Evolutionary conservation across 192 early-diverging fungal genomes (phyloP), one percentile per base, ranked within the genome.

Genomic region (Coemansia sp.): DNA sequence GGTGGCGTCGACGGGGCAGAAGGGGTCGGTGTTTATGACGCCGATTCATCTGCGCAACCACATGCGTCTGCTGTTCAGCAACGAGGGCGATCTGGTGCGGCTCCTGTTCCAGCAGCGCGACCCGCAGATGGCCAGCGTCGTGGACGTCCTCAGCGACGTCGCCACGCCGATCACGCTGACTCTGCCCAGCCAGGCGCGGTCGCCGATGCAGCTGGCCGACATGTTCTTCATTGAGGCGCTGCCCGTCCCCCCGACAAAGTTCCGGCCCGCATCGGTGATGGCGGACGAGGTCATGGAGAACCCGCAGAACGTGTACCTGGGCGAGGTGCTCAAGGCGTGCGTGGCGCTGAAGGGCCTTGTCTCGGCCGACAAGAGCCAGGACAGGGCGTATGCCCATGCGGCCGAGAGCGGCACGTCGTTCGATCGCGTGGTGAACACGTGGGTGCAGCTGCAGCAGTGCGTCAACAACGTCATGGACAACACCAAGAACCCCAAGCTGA

Each of bases 221-320:
- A 94, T 96, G 76, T 99, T 97, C 79, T 99, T 99, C 83, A 77
- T 97, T 53, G 92, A 98, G 35, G 88, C 87, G 20, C 82, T 99
- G 18, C 86, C 94, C 0, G 96, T 99, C 25, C 79, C 96, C 14
- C 97, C 97, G 33, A 93, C 88, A 55, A 86, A 90, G 60, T 98
- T 97, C 87, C 92, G 97, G 16, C 97, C 97, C 33, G 87, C 94
- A 25, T 91, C 92, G 2, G 88, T 94, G 59, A 91, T 97, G 88
- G 87, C 85, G 59, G 96, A 96, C 64, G 88, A 91, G 72, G 60
- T 90, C 16, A 93, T 92, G 79, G 95, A 98, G 75, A 92, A 95
- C 79, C 91, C 94, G n/a, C 95, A 98, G 76, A 99, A 97, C 84
- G 88, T 89, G 59, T 86, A 92, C 39, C 83, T 98, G 63, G 87